Conservation (phyloP, 179 eudicot species). For the Sideroxylon spinosum region DNA sequence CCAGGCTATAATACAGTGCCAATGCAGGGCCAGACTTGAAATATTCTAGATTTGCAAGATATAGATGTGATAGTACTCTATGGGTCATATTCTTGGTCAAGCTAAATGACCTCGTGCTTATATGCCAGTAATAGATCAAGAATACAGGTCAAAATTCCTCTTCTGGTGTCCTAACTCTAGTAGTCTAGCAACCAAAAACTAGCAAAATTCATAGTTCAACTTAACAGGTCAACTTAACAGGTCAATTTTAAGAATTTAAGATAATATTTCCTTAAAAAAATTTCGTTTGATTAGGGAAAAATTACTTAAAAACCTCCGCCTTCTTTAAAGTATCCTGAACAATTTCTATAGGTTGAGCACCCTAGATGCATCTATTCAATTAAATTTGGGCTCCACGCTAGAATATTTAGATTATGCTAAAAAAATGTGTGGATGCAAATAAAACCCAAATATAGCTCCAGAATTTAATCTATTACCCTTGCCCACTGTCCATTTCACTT, state of each 20-base stretch:
- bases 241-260: not conserved
- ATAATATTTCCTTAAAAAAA: not conserved
- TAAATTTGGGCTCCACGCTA: no score
- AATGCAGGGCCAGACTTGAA: not conserved
- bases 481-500: no score
- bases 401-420: no score
- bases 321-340: no score
- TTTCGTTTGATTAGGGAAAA: not conserved
- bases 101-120: not conserved
- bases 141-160: not conserved
- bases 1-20: no score
- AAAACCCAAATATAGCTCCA: no score
- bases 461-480: no score
- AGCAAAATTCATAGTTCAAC: not conserved
- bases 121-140: not conserved
- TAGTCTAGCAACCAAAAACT: not conserved
- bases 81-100: conserved; percentile 4
- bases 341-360: no score
- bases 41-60: not conserved
- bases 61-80: not conserved
- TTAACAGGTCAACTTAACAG: not conserved
- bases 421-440: not conserved
- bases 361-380: no score
- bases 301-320: no score
- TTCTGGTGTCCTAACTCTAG: not conserved